Percentiles rank a stretch among this genome's conserved stretches.
phyloP scores from a whole-genome alignment of 805 yeast genomes.

The Priceomyces castillae region DNA sequence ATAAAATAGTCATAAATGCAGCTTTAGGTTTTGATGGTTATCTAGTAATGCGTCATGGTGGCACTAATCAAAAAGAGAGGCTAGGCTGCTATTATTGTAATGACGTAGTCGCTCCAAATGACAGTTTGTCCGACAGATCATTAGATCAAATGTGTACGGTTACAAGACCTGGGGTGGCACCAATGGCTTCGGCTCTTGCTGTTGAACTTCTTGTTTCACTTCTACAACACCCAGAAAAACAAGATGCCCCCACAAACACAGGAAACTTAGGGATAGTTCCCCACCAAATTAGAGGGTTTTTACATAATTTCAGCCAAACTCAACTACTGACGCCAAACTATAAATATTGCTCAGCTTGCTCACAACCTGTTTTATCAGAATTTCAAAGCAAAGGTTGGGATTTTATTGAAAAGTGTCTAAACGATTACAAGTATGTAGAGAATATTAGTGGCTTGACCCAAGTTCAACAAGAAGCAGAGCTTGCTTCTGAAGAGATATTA shows the following conservation, averaged over 20 bases:
- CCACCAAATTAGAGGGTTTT: constrained; percentile 88
- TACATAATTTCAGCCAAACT: constrained; percentile 60
- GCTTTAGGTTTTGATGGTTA: constrained; percentile 95
- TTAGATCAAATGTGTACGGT: constrained; percentile 99
- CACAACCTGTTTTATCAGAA: constrained; percentile 51
- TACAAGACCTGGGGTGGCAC: constrained; percentile 93
- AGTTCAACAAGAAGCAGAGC: constrained; percentile 70
- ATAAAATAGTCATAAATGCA: constrained; percentile 81
- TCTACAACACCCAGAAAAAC: constrained; percentile 60
- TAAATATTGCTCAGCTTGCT: constrained; percentile 84
- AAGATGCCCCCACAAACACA: constrained; percentile 39
- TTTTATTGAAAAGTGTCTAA: constrained; percentile 69
- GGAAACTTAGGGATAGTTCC: constrained; percentile 64
- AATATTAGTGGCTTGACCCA: constrained; percentile 73
- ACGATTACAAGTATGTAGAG: constrained; percentile 66
- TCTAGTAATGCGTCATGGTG: constrained; percentile 92
- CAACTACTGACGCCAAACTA: constrained; percentile 72
- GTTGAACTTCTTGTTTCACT: constrained; percentile 78
- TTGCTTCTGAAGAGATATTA: constrained; percentile 33
- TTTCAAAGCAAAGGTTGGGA: constrained; percentile 68
- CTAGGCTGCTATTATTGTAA: constrained; percentile 95
- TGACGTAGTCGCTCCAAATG: constrained; percentile 92
- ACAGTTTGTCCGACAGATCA: constrained; percentile 82
- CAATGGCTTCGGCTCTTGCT: constrained; percentile 80
- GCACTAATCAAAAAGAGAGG: constrained; percentile 28